A percentile compares a stretch with the other conserved stretches of the same genome.
These are phyloP conservation scores for Aspergillus ellipticus DNA, from an alignment of 495 filamentous ascomycete species.

Conservation along the genomic window DNA sequence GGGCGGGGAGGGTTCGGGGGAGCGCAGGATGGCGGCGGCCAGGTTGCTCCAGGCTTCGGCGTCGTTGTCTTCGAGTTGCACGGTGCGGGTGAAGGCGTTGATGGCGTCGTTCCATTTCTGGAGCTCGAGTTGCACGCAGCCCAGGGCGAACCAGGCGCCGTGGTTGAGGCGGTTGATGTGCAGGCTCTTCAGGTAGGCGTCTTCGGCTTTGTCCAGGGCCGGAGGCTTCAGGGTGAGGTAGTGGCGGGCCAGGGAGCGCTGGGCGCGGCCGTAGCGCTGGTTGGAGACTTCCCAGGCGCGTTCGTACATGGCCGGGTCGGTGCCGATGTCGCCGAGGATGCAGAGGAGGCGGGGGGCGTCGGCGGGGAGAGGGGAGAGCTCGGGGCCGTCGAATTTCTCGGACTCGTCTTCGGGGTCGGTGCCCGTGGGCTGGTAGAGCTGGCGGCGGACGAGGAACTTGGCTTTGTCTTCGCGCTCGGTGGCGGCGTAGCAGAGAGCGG, in stretches of 20 bases:
- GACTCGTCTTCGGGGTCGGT: conserved; percentile 47
- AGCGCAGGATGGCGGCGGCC: conserved; percentile 70
- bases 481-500: conserved; percentile 80
- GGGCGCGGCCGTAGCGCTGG: conserved; percentile 76
- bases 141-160: conserved; percentile 81
- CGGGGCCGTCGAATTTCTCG: conserved; percentile 56
- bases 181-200: conserved; percentile 73
- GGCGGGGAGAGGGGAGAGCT: conserved; percentile 64
- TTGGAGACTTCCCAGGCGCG: conserved; percentile 86
- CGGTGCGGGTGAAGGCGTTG: conserved; percentile 76
- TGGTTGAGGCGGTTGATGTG: conserved; percentile 76
- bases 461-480: conserved; percentile 85
- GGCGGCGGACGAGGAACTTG: conserved; percentile 64
- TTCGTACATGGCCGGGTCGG: conserved; percentile 68
- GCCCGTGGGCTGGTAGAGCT: conserved; percentile 65
- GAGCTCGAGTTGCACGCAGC: conserved; percentile 79
- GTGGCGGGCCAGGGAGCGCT: conserved; percentile 78
- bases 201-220: conserved; percentile 64
- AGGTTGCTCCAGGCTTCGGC: conserved; percentile 95
- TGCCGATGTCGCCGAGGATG: conserved; percentile 87
- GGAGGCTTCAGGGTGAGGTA: conserved; percentile 57
- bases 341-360: conserved; percentile 89
- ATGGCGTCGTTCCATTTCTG: conserved; percentile 73
- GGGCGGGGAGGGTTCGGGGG: conserved; percentile 29
- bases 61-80: conserved; percentile 80